These are phyloP conservation scores for Thinopyrum elongatum DNA, from an alignment of 176 grass and related monocot genomes.

Conservation along the genomic window DNA sequence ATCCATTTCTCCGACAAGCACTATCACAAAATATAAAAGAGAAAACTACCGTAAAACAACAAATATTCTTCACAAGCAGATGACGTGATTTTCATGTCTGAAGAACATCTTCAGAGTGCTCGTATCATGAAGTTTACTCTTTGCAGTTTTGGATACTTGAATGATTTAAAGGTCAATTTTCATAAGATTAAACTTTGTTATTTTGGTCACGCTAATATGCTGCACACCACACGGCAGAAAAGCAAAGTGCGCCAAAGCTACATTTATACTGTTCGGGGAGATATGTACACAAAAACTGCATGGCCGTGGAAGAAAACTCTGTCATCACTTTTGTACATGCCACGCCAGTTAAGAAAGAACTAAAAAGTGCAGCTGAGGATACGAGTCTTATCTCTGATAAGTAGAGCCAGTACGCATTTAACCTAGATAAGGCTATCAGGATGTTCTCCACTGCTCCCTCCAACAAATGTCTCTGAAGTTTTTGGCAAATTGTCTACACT, in stretches of 20 bases:
- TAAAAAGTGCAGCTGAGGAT: conserved; percentile 8
- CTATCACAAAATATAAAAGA: background rate
- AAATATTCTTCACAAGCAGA: background rate
- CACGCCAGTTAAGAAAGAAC: conserved; percentile 14
- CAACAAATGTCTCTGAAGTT: conserved; percentile 13
- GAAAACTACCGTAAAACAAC: background rate
- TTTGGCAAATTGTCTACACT: conserved; percentile 8
- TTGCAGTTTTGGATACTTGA: background rate
- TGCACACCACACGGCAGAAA: background rate
- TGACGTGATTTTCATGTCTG: background rate
- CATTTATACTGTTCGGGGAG: background rate
- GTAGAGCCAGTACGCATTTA: background rate
- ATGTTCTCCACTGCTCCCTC: conserved; percentile 29
- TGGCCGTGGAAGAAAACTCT: background rate
- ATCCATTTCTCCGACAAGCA: background rate
- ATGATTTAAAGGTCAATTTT: background rate
- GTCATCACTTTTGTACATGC: conserved; percentile 25
- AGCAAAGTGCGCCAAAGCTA: background rate
- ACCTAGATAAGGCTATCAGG: conserved; percentile 44
- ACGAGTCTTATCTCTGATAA: background rate
- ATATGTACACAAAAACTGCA: conserved; percentile 31
- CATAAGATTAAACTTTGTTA: background rate
- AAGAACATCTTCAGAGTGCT: conserved; percentile 1
- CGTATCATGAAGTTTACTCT: background rate
- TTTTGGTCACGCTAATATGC: background rate